Base-by-base conservation (phyloP, 2,329 filamentous ascomycete species). In the Eutypella sp. region DNA sequence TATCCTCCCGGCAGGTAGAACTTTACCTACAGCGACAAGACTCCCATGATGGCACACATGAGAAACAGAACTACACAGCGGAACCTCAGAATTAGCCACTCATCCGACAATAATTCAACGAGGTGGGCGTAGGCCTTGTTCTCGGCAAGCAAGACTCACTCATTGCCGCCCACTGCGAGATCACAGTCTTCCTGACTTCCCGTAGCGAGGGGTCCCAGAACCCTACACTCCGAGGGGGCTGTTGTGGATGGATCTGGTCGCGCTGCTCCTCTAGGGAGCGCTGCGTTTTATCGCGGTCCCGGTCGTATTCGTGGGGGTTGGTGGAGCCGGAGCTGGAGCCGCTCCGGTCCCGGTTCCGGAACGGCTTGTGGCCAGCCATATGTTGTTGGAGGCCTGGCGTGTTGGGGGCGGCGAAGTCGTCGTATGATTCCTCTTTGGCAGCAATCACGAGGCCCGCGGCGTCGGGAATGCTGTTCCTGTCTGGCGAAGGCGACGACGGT, bases 1-100 rank as follows among this genome's bases (percentile, higher is more conserved):
- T n/a, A n/a, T n/a, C n/a, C n/a, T n/a, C n/a, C n/a, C n/a, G n/a
- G n/a, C n/a, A n/a, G n/a, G n/a, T n/a, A n/a, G n/a, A n/a, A n/a
- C n/a, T n/a, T n/a, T n/a, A n/a, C n/a, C n/a, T 79, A 84, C 3
- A 85, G 62, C 0, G 77, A 82, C 0, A 85, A 58, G 4, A 82
- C 68, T 10, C 53, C 65, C 5, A 84, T 60, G 40, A 83, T 76
- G 54, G 81, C 82, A 4, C 67, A 53, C 57, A 76, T 75, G 5
- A 85, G 66, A 6, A 79, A 67, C 2, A 72, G 51, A 5, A 76
- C 71, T 72, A n/a, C n/a, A n/a, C n/a, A 45, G 38, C 20, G 7
- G 45, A 22, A 25, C 18, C 41, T 16, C 23, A 10, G 37, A 29
- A 25, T 20, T 18, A 29, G 11, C 31, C 18, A 5, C 20, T 33